Evolutionary conservation across 306 rosid species (phyloP).

Genomic region (Rosa chinensis): DNA sequence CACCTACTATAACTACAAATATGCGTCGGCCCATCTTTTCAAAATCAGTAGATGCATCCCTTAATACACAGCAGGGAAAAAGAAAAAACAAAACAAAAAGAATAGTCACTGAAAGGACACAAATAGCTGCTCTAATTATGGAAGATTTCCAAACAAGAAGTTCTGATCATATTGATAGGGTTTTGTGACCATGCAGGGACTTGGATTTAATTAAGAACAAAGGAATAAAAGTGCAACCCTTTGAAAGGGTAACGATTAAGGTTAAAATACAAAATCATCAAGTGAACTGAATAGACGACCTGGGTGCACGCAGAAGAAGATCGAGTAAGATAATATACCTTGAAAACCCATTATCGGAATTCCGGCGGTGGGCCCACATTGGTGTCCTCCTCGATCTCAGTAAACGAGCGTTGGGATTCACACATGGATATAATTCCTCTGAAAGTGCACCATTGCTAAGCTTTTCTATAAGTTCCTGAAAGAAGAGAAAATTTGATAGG

Average conservation of each 20-base stretch:
- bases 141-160: background rate
- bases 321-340: constrained; percentile 41
- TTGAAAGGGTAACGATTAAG: background rate
- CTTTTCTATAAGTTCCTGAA: constrained; percentile 86
- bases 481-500: constrained; percentile 3
- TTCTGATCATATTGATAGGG: background rate
- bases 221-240: background rate
- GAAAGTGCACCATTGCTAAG: constrained; percentile 69
- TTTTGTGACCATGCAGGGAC: background rate
- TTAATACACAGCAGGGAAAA: background rate
- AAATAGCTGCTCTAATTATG: too few relatives aligned
- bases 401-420: constrained; percentile 77
- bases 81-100: background rate
- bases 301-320: background rate
- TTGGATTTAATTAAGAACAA: background rate
- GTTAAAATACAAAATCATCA: too few relatives aligned
- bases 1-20: constrained; percentile 86
- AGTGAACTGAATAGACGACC: background rate
- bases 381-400: constrained; percentile 85
- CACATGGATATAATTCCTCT: constrained; percentile 85
- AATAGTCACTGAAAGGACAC: background rate
- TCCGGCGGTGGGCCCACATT: constrained; percentile 81
- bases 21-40: constrained; percentile 84
- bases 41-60: constrained; percentile 76
- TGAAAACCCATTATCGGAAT: constrained; percentile 89